Percentiles rank a stretch among this genome's conserved stretches.
Evolutionary conservation across 805 yeast species (phyloP).

Genomic region (Teunomyces funiuensis): DNA sequence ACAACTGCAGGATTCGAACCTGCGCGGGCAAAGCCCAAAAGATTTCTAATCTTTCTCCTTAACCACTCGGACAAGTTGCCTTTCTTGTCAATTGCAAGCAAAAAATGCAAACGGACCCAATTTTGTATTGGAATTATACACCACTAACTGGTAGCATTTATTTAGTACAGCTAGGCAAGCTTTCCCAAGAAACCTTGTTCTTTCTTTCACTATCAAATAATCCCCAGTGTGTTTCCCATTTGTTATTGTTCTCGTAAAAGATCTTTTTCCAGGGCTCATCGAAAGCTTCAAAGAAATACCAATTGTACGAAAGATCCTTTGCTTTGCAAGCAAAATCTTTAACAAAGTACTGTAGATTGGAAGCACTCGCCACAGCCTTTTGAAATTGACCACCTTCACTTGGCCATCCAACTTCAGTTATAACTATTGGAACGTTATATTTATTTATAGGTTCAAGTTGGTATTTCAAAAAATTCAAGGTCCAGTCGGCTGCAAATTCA

Average conservation of each 20-base stretch:
- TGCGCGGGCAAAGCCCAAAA: conserved; percentile 64
- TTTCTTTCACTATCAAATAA: conserved; percentile 50
- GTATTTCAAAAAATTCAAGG: conserved; percentile 43
- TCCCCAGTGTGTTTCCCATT: conserved; percentile 78
- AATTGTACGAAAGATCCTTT: conserved; percentile 36
- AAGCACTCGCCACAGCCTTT: conserved; percentile 47
- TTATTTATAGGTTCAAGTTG: conserved; percentile 41
- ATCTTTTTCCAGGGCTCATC: conserved; percentile 70
- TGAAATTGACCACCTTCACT: conserved; percentile 53
- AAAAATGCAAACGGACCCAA: background rate
- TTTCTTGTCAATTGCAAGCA: background rate
- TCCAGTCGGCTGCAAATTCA: conserved; percentile 51
- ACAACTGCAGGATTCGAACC: conserved; percentile 63
- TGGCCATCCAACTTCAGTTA: conserved; percentile 77
- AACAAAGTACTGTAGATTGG: conserved; percentile 48
- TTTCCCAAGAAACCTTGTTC: conserved; percentile 31
- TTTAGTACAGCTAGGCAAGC: conserved; percentile 1
- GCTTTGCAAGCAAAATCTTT: conserved; percentile 52
- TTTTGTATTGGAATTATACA: background rate
- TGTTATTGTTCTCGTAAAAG: conserved; percentile 46
- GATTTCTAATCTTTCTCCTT: conserved; percentile 60
- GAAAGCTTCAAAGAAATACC: conserved; percentile 68
- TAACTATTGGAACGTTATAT: conserved; percentile 33
- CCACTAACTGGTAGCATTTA: background rate
- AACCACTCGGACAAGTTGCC: conserved; percentile 60